phyloP scores from a whole-genome alignment of 1,139 yeast species.

The Geotrichum histeridarum region DNA sequence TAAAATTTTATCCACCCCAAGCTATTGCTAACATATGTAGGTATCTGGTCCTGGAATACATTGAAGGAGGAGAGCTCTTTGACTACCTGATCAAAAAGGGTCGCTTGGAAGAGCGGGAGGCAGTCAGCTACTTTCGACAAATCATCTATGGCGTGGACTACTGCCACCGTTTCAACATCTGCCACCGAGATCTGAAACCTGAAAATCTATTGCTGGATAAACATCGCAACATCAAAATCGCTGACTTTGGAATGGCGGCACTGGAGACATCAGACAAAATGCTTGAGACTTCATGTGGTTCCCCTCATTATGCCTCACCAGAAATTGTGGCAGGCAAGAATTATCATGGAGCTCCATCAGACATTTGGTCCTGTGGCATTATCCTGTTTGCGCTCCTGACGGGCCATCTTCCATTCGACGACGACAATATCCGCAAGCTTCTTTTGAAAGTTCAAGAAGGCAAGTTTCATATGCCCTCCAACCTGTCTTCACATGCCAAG shows the following conservation, averaged over 20 bases:
- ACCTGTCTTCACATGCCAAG: slow-evolving; percentile 73
- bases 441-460: slow-evolving; percentile 89
- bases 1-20: background rate
- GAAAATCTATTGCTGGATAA: slow-evolving; percentile 85
- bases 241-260: slow-evolving; percentile 99
- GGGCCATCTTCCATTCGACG: slow-evolving; percentile 95
- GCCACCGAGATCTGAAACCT: slow-evolving; percentile 91
- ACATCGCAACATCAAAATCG: slow-evolving; percentile 84
- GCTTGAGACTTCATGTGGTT: slow-evolving; percentile 92
- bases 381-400: slow-evolving; percentile 87
- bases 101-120: slow-evolving; percentile 80
- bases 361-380: slow-evolving; percentile 98
- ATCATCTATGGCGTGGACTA: slow-evolving; percentile 87
- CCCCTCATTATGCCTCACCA: slow-evolving; percentile 97
- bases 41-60: slow-evolving; percentile 86
- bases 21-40: slow-evolving; percentile 16
- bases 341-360: slow-evolving; percentile 95
- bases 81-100: slow-evolving; percentile 88
- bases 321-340: slow-evolving; percentile 92
- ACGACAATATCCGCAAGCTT: slow-evolving; percentile 82
- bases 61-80: slow-evolving; percentile 94
- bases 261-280: slow-evolving; percentile 78
- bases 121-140: slow-evolving; percentile 84
- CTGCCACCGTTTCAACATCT: slow-evolving; percentile 86
- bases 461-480: slow-evolving; percentile 72